Evolutionary conservation across 2,329 filamentous ascomycete species (phyloP).

Genomic region (Periglandula ipomoeae): DNA sequence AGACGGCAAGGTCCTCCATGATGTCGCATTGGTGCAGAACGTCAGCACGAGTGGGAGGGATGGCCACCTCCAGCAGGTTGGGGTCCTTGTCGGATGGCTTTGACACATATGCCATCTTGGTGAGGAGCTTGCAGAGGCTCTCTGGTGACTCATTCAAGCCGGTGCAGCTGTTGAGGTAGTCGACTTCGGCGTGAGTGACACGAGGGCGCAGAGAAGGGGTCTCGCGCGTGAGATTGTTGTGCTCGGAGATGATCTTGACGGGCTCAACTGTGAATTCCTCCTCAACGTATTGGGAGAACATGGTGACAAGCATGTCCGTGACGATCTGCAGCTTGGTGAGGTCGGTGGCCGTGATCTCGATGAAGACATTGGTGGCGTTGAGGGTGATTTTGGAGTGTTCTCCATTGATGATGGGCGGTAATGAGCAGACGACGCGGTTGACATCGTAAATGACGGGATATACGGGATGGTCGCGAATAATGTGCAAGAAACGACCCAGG

Average conservation of each 20-base stretch:
- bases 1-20: slow-evolving; percentile 96
- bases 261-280: slow-evolving; percentile 92
- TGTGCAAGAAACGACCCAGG: slow-evolving; percentile 81
- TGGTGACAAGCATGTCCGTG: slow-evolving; percentile 88
- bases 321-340: slow-evolving; percentile 95
- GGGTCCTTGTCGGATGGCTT: slow-evolving; percentile 60
- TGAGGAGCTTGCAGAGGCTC: slow-evolving; percentile 69
- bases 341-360: slow-evolving; percentile 94
- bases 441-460: slow-evolving; percentile 95
- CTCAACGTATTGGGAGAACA: slow-evolving; percentile 89
- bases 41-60: slow-evolving; percentile 86
- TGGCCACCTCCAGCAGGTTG: slow-evolving; percentile 68
- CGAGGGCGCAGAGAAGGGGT: slow-evolving; percentile 75
- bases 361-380: slow-evolving; percentile 87
- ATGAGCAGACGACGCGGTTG: slow-evolving; percentile 76
- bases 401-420: slow-evolving; percentile 96
- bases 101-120: slow-evolving; percentile 83
- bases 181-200: slow-evolving; percentile 70
- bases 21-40: slow-evolving; percentile 95
- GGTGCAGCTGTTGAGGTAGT: slow-evolving; percentile 90
- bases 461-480: slow-evolving; percentile 85
- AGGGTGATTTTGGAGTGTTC: slow-evolving; percentile 94
- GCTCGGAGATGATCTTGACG: slow-evolving; percentile 81
- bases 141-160: slow-evolving; percentile 68
- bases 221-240: slow-evolving; percentile 75